Evolutionary conservation across 192 early-diverging fungal species (phyloP).

Genomic region (Coemansia sp.): DNA sequence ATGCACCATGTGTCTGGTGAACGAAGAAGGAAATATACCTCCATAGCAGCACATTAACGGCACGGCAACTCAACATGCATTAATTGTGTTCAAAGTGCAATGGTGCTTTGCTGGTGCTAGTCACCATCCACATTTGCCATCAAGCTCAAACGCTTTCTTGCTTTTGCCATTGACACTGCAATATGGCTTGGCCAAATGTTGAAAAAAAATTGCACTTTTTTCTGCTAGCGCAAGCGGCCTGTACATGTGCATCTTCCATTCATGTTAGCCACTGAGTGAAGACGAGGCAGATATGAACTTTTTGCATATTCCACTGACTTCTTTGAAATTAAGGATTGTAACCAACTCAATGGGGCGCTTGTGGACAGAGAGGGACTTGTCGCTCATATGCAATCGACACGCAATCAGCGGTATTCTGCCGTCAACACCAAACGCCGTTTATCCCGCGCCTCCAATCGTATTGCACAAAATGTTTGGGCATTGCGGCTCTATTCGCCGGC

Average conservation of each 20-base stretch:
- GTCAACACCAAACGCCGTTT: background rate
- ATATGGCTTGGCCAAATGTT: background rate
- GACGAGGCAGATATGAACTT: background rate
- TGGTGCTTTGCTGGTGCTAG: conserved; percentile 1
- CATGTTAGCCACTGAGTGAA: conserved; percentile 14
- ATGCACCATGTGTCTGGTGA: conserved; percentile 9
- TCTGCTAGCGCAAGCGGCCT: conserved; percentile 9
- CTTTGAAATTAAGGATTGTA: background rate
- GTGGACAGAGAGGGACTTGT: background rate
- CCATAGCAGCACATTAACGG: conserved; percentile 1
- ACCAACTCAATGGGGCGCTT: background rate
- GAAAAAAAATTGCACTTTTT: background rate
- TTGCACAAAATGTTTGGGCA: background rate
- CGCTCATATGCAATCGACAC: background rate
- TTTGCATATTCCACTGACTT: background rate
- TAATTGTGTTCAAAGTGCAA: conserved; percentile 16
- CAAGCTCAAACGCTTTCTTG: background rate
- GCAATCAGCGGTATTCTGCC: background rate
- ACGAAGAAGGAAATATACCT: background rate
- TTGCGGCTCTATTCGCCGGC: background rate
- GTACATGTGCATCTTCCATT: conserved; percentile 15
- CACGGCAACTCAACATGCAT: conserved; percentile 1
- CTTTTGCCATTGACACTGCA: background rate
- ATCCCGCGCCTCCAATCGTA: background rate
- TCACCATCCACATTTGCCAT: background rate